These are phyloP conservation scores for Gliomastix tumulicola DNA, from an alignment of 2,329 filamentous ascomycete genomes.

Conservation along the genomic window DNA sequence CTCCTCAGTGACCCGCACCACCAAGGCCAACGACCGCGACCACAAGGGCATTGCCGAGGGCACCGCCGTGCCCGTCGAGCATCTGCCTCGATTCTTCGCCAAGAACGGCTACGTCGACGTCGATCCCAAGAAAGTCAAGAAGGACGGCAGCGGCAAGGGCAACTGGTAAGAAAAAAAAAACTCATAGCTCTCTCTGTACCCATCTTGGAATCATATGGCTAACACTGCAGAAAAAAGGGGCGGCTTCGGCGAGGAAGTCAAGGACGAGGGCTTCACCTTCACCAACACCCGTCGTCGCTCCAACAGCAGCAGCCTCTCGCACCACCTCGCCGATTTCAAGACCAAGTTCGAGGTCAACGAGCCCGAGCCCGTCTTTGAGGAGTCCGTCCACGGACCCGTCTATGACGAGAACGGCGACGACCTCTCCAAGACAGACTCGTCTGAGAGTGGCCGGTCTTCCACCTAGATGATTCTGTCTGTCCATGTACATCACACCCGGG, in stretches of 20 bases:
- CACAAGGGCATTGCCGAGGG: conserved; percentile 74
- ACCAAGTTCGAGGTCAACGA: conserved; percentile 95
- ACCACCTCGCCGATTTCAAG: conserved; percentile 72
- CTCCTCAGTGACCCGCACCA: conserved; percentile 92
- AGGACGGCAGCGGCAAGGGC: conserved; percentile 85
- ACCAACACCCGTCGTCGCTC: conserved; percentile 83
- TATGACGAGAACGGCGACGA: conserved; percentile 42
- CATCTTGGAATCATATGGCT: too few relatives aligned
- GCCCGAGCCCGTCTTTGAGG: conserved; percentile 85
- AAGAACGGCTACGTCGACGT: conserved; percentile 75
- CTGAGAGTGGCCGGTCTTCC: conserved; percentile 51
- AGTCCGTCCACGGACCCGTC: conserved; percentile 65
- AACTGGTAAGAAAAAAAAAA: conserved; percentile 92
- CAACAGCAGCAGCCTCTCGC: conserved; percentile 74
- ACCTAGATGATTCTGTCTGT: background rate
- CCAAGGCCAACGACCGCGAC: conserved; percentile 93
- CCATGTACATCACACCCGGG: too few relatives aligned
- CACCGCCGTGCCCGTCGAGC: conserved; percentile 60
- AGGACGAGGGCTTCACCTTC: conserved; percentile 78
- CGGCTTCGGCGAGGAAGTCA: conserved; percentile 71
- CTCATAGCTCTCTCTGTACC: too few relatives aligned
- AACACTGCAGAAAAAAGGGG: too few relatives aligned
- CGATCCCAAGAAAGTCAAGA: conserved; percentile 93
- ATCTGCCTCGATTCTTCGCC: conserved; percentile 86
- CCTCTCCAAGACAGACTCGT: conserved; percentile 48